Evolutionary conservation across 192 early-diverging fungal genomes (phyloP).

Genomic region (Nowakowskiella sp.): DNA sequence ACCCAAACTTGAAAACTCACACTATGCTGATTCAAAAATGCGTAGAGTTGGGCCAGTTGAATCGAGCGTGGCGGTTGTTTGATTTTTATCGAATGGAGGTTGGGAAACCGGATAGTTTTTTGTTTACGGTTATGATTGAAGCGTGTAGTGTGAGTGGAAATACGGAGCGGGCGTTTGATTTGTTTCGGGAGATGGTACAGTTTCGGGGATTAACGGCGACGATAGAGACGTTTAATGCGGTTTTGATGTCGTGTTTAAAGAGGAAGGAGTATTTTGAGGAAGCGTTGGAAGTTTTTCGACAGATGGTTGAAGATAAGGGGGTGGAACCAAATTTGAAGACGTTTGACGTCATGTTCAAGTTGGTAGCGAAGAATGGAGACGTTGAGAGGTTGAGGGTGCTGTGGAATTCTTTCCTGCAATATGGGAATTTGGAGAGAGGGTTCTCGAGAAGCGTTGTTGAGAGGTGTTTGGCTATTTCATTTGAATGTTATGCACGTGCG

Average conservation of each 20-base stretch:
- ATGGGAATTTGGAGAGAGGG: too few relatives aligned
- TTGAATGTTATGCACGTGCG: too few relatives aligned
- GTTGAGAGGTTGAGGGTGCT: conserved; percentile 55
- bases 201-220: conserved; percentile 60
- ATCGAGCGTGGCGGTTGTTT: conserved; percentile 85
- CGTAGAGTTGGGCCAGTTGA: conserved; percentile 54
- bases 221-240: conserved; percentile 76
- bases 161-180: conserved; percentile 82
- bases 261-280: conserved; percentile 78
- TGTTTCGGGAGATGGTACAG: conserved; percentile 81
- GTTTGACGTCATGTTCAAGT: conserved; percentile 73
- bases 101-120: conserved; percentile 65
- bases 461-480: too few relatives aligned
- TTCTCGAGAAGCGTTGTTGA: too few relatives aligned
- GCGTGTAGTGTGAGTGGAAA: conserved; percentile 77
- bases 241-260: conserved; percentile 75
- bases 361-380: conserved; percentile 66
- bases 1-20: conserved; percentile 53
- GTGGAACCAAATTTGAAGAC: conserved; percentile 71
- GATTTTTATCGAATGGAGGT: conserved; percentile 75
- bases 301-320: conserved; percentile 75
- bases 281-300: conserved; percentile 66
- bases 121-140: conserved; percentile 85
- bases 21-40: conserved; percentile 80
- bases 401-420: conserved; percentile 37